Conservation (phyloP, 345 rosid genomes). For the Physaria fendleri region DNA sequence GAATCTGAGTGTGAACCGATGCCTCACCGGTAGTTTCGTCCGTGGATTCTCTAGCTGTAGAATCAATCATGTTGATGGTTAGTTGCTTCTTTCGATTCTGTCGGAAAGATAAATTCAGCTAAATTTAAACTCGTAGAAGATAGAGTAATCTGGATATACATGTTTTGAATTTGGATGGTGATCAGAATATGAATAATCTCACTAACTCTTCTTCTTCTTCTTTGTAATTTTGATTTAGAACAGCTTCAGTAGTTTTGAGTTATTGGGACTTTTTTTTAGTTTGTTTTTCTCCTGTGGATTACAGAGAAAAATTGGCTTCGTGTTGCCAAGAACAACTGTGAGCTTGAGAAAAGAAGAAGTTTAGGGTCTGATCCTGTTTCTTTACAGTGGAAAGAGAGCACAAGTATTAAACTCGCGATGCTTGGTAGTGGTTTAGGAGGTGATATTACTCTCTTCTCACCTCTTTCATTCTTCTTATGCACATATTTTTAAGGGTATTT, state of each 20-base stretch:
- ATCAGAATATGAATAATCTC: background rate
- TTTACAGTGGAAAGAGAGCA: background rate
- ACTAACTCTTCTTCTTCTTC: conserved; percentile 1
- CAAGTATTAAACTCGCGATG: conserved; percentile 14
- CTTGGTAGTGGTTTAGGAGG: conserved; percentile 29
- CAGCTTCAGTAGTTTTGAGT: background rate
- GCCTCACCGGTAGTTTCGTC: conserved; percentile 23
- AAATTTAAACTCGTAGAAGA: background rate
- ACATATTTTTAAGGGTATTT: background rate
- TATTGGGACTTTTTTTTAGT: background rate
- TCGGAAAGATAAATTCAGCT: background rate
- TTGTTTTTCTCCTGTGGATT: background rate
- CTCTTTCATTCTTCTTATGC: background rate
- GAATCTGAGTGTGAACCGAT: conserved; percentile 24
- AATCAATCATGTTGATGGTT: background rate
- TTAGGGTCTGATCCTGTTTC: conserved; percentile 11
- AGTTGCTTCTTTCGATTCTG: background rate
- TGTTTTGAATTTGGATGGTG: background rate
- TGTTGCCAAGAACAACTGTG: conserved; percentile 3
- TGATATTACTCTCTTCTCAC: conserved; percentile 6
- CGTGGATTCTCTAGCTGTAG: conserved; percentile 12
- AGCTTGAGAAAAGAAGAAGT: conserved; percentile 3
- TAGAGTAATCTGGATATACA: background rate
- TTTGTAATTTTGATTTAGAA: background rate
- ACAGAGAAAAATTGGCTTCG: conserved; percentile 17